A percentile compares a stretch with the other conserved stretches of the same genome.
These are phyloP conservation scores for Lactarius deliciosus DNA, from an alignment of 768 basidiomycete genomes.

Conservation along the genomic window DNA sequence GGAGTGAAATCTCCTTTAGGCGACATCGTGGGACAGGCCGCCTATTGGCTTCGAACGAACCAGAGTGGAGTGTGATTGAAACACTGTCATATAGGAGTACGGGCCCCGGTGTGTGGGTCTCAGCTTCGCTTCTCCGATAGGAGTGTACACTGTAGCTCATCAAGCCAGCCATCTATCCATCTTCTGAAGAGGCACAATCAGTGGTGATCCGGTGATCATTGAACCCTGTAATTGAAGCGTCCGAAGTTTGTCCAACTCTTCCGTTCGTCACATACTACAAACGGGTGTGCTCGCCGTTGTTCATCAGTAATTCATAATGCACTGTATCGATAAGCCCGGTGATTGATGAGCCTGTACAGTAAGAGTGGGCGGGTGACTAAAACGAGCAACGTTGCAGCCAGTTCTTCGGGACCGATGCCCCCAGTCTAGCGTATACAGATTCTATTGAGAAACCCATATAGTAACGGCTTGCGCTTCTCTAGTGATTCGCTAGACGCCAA, in stretches of 20 bases:
- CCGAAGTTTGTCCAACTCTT: not conserved
- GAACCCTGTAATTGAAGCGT: not conserved
- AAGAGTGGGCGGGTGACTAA: not conserved
- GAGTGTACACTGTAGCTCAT: not conserved
- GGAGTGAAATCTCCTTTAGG: too few relatives aligned
- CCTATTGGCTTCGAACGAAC: too few relatives aligned
- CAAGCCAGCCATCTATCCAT: not conserved
- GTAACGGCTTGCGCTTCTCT: not conserved
- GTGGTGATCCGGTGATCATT: conserved; percentile 1
- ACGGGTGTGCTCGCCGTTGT: not conserved
- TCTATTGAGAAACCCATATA: not conserved
- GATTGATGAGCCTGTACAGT: not conserved
- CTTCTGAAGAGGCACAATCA: not conserved
- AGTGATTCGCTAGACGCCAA: not conserved
- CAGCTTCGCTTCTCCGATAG: not conserved
- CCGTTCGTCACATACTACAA: not conserved
- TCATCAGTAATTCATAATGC: not conserved
- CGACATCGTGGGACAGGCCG: too few relatives aligned
- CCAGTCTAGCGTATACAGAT: not conserved
- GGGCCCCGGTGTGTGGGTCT: too few relatives aligned
- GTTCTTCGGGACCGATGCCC: not conserved
- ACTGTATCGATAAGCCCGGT: not conserved
- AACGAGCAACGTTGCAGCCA: not conserved
- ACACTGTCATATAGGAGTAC: too few relatives aligned
- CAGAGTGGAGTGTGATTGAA: not conserved